These are phyloP conservation scores for Astrocystis sublimbata DNA, from an alignment of 495 filamentous ascomycete species.

Conservation along the genomic window DNA sequence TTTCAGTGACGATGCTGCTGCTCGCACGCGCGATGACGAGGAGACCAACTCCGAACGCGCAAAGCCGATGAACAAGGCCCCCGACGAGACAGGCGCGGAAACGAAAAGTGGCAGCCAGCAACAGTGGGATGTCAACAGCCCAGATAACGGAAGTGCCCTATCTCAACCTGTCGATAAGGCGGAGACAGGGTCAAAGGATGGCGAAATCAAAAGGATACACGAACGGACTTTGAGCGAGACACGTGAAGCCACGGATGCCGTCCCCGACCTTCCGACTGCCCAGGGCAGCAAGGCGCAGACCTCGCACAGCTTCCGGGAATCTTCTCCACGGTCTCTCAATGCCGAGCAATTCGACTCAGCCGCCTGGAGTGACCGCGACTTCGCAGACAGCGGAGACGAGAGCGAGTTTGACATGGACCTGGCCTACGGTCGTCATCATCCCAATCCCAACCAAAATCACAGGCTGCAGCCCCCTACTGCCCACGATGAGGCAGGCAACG, in stretches of 20 bases:
- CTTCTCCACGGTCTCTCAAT: constrained; percentile 33
- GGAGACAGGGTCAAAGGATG: neutral
- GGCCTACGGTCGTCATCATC: constrained; percentile 20
- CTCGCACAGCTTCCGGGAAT: constrained; percentile 28
- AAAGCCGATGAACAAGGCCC: constrained; percentile 34
- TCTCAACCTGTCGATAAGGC: neutral
- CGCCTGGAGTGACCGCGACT: constrained; percentile 57
- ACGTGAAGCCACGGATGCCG: constrained; percentile 41
- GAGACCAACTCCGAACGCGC: constrained; percentile 45
- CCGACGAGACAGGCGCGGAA: constrained; percentile 43
- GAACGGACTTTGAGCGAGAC: constrained; percentile 40
- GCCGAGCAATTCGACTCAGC: constrained; percentile 43
- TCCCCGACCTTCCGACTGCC: constrained; percentile 34
- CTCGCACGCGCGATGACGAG: constrained; percentile 59
- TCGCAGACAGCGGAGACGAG: constrained; percentile 52
- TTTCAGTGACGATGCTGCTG: constrained; percentile 68
- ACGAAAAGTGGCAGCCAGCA: constrained; percentile 21
- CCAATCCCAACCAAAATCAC: constrained; percentile 15
- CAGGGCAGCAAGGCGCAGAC: constrained; percentile 22
- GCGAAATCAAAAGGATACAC: constrained; percentile 8
- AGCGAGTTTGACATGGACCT: constrained; percentile 41
- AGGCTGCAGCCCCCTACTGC: neutral
- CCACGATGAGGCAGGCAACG: neutral
- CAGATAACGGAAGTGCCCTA: neutral
- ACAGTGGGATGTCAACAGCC: neutral